A percentile compares a stretch with the other conserved stretches of the same genome.
Evolutionary conservation across 2,329 filamentous ascomycete genomes (phyloP).

Genomic region (Phaeomoniella chlamydospora): DNA sequence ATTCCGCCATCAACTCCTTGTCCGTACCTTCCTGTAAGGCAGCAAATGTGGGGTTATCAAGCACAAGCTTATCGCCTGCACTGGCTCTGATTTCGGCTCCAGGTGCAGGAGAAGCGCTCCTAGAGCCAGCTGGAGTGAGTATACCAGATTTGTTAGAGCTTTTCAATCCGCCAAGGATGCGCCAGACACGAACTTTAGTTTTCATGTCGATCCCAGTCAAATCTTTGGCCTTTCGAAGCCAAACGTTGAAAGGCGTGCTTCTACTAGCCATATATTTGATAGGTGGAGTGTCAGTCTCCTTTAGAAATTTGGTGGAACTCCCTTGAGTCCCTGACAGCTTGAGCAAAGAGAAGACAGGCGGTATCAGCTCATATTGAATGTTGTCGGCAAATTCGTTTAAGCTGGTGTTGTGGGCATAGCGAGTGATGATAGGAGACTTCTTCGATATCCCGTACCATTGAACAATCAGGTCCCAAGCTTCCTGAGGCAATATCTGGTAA

Average conservation of each 20-base stretch:
- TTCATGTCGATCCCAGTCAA: constrained; percentile 50
- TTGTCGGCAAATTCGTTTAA: constrained; percentile 35
- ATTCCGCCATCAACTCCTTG: constrained; percentile 46
- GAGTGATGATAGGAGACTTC: constrained; percentile 56
- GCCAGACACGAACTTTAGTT: constrained; percentile 67
- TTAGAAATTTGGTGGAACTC: constrained; percentile 44
- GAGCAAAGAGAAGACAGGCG: constrained; percentile 71
- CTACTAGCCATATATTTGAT: constrained; percentile 57
- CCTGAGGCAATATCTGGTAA: constrained; percentile 61
- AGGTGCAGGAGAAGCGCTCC: constrained; percentile 28
- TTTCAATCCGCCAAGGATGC: constrained; percentile 31
- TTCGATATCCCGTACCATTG: constrained; percentile 68
- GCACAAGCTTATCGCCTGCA: constrained; percentile 35
- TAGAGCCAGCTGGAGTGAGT: constrained; percentile 27
- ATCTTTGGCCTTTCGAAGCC: constrained; percentile 60
- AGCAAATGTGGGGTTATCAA: constrained; percentile 49
- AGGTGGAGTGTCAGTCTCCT: constrained; percentile 47
- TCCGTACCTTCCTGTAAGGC: constrained; percentile 48
- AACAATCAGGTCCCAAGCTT: constrained; percentile 69
- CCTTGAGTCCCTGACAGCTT: constrained; percentile 53
- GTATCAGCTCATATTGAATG: constrained; percentile 68
- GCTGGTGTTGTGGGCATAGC: constrained; percentile 62
- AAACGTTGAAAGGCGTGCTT: constrained; percentile 55
- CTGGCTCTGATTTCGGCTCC: constrained; percentile 24
- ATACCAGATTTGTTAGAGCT: constrained; percentile 27